A percentile compares a stretch with the other conserved stretches of the same genome.
These are phyloP conservation scores for Boletus subcaerulescens DNA, from an alignment of 768 basidiomycete genomes.

Conservation along the genomic window DNA sequence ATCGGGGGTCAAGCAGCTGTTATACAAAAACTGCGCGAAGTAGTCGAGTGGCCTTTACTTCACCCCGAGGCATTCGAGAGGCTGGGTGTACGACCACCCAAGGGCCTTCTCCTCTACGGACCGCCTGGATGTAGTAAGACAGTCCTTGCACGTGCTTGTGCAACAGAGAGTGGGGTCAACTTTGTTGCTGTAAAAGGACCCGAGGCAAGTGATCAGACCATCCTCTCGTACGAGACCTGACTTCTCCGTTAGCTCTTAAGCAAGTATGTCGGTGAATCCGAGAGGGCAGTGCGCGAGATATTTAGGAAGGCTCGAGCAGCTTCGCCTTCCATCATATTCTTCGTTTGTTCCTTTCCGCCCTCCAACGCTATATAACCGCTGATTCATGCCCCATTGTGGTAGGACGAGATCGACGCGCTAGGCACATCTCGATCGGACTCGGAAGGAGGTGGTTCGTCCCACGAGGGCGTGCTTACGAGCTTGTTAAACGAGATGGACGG, in stretches of 20 bases:
- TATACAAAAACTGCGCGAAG: conserved; percentile 85
- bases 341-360: conserved; percentile 51
- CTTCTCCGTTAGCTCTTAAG: conserved; percentile 68
- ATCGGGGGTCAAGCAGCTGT: conserved; percentile 84
- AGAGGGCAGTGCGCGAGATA: conserved; percentile 90
- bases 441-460: conserved; percentile 52
- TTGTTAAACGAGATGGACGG: conserved; percentile 99
- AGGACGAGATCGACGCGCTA: conserved; percentile 98
- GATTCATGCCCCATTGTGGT: background rate
- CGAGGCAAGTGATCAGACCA: conserved; percentile 55
- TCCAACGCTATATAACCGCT: background rate
- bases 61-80: conserved; percentile 85
- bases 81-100: conserved; percentile 83
- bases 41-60: conserved; percentile 92
- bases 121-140: conserved; percentile 99
- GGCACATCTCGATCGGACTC: conserved; percentile 68
- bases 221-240: background rate
- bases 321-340: conserved; percentile 94
- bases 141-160: conserved; percentile 85
- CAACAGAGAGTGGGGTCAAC: conserved; percentile 91
- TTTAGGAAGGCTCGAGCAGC: conserved; percentile 94
- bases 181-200: conserved; percentile 97
- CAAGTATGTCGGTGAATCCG: conserved; percentile 97
- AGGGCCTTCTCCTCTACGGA: conserved; percentile 89
- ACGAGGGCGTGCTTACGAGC: conserved; percentile 90